phyloP scores from a whole-genome alignment of 1,284 basidiomycete species.

The Athelia sp. region DNA sequence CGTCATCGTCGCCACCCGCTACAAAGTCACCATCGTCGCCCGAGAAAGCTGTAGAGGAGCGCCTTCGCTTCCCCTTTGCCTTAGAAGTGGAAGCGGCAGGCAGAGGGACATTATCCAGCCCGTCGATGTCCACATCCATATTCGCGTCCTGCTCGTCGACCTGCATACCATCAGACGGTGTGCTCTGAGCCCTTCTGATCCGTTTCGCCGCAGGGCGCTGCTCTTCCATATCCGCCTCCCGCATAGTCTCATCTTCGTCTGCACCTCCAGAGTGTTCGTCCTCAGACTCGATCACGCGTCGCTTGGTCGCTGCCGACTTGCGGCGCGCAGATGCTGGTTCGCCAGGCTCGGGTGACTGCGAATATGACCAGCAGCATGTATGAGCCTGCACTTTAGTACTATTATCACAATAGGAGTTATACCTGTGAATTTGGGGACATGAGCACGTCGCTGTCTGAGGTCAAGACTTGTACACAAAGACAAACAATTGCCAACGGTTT shows the following conservation, averaged over 20 bases:
- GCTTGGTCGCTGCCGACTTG: background rate
- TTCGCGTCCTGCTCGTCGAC: conserved; percentile 7
- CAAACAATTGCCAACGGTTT: background rate
- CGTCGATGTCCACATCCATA: conserved; percentile 3
- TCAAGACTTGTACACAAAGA: background rate
- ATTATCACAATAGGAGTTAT: background rate
- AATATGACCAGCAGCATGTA: background rate
- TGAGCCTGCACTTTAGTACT: too few relatives aligned
- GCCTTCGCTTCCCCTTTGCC: conserved; percentile 5
- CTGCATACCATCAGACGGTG: conserved; percentile 4
- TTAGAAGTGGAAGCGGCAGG: conserved; percentile 2
- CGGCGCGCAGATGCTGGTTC: background rate
- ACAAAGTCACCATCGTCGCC: conserved; percentile 18
- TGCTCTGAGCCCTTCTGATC: background rate
- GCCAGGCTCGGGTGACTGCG: background rate
- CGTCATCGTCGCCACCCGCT: conserved; percentile 15
- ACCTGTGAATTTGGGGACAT: background rate
- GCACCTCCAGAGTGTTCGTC: background rate
- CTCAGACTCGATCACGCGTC: background rate
- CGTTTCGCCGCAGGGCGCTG: background rate
- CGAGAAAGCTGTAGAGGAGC: conserved; percentile 7
- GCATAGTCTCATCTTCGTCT: background rate
- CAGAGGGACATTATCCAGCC: conserved; percentile 9
- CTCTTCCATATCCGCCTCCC: background rate
- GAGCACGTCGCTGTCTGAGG: background rate